A percentile compares a stretch with the other conserved stretches of the same genome.
These are phyloP conservation scores for Scenedesmus sp. DNA, from an alignment of 163 green algal genomes.

Conservation along the genomic window DNA sequence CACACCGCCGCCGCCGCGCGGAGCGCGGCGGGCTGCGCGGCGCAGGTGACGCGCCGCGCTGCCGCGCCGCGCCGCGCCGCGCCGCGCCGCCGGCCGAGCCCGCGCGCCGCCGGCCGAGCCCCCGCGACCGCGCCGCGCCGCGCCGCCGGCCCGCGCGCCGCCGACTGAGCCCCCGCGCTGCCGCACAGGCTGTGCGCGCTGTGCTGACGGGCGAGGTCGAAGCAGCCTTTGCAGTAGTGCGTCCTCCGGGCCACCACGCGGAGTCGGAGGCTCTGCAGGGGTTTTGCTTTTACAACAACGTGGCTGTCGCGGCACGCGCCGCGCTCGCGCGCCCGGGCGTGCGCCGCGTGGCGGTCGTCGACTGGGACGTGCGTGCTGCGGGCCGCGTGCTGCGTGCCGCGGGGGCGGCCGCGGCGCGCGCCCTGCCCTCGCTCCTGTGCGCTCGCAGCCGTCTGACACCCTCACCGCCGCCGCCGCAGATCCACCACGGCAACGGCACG, in stretches of 20 bases:
- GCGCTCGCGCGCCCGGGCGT: conserved; percentile 52
- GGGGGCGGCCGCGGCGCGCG: not conserved
- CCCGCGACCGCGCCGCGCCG: too few species aligned
- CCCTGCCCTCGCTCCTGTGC: not conserved
- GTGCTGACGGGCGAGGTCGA: conserved; percentile 47
- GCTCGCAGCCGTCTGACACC: not conserved
- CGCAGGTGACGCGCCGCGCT: not conserved
- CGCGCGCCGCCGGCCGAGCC: too few species aligned
- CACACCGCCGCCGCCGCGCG: conserved; percentile 22
- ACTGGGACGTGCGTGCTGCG: conserved; percentile 58
- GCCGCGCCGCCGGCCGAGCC: not conserved
- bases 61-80: not conserved
- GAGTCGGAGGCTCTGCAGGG: conserved; percentile 52
- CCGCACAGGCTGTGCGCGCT: conserved; percentile 42
- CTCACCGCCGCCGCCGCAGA: conserved; percentile 7
- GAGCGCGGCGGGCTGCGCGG: conserved; percentile 26
- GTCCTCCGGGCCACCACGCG: conserved; percentile 58
- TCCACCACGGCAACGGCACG: conserved; percentile 91
- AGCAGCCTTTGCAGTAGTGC: conserved; percentile 52
- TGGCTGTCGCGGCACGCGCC: conserved; percentile 76
- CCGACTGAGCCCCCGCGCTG: too few species aligned
- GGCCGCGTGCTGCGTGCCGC: not conserved
- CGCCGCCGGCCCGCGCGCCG: too few species aligned
- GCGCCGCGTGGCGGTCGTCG: conserved; percentile 70
- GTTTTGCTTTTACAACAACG: conserved; percentile 97